Conservation (phyloP, 2,329 filamentous ascomycete species). For the Phyllosticta paracitricarpa region DNA sequence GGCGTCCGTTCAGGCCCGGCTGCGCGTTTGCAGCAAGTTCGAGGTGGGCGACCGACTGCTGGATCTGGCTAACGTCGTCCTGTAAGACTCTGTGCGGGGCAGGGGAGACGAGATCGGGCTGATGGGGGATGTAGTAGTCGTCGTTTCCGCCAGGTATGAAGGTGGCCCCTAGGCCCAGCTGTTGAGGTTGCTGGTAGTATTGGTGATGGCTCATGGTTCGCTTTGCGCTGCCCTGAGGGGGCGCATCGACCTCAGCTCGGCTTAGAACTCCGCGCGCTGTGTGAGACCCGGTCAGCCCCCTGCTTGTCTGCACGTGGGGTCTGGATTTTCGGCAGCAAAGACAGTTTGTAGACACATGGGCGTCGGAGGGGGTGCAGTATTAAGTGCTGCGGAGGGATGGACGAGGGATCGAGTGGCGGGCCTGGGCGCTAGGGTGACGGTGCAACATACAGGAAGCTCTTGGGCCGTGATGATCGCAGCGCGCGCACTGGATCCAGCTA, state of each 20-base stretch:
- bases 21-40: constrained; percentile 64
- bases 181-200: constrained; percentile 3
- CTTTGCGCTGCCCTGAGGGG: neutral
- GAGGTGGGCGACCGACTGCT: constrained; percentile 81
- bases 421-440: neutral
- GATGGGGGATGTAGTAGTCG: constrained; percentile 54
- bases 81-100: constrained; percentile 81
- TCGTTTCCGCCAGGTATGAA: constrained; percentile 59
- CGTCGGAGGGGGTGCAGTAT: neutral
- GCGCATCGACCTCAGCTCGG: neutral
- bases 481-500: neutral
- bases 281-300: neutral
- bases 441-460: neutral
- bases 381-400: neutral
- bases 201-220: constrained; percentile 6
- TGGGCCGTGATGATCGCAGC: neutral
- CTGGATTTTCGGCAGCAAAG: neutral
- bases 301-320: neutral
- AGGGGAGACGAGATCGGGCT: constrained; percentile 57
- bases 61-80: constrained; percentile 75
- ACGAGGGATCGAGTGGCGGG: neutral
- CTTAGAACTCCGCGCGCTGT: neutral
- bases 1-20: constrained; percentile 8
- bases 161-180: constrained; percentile 37
- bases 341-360: neutral